Base-by-base conservation (phyloP, 106 monocot species). In the Acanthochlamys bracteata region DNA sequence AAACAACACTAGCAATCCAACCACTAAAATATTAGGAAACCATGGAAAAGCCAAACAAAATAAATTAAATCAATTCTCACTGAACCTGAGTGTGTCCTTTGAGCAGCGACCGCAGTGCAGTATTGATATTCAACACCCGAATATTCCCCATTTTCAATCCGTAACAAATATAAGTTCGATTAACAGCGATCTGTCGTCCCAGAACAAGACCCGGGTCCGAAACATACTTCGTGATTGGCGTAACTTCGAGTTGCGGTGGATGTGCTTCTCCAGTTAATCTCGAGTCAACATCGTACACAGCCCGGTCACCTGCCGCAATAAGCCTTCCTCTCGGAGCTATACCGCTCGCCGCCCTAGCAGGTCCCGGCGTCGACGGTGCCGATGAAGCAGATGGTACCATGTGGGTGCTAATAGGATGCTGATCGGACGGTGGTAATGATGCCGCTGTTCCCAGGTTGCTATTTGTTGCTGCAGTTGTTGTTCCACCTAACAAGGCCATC, bases 151-250 rank as follows among this genome's bases (percentile, higher is more conserved):
- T 57, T 74, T 85, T 98, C 19, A 98, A 80, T 23, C 96, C 96
- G 42, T 98, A 98, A 41, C 83, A 92, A 23, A 98, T 98, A 66
- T 98, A 98, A 7, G 69, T 78, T 46, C 83, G 70, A 59, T 98
- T 98, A n/a, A 98, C 91, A 0, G 96, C 91, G 69, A 98, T 98
- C 85, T 98, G 96, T 41, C 96, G 81, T 11, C 96, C 96, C 9
- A 98, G 61, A 13, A 98, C 96, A 41, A 98, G 78, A 14, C 91
- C 85, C 0, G 96, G 96, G 69, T 98, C 96, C 0, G 96, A 98
- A 4, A 61, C 53, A 56, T 98, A 98, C 75, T 98, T 98, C 4
- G 96, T 98, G 61, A 98, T 98, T 15, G 96, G 96, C 24, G 91
- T 88, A 12, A 98, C 96, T 73, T 98, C 96, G 9, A 98, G 91